Conservation (phyloP, 2,329 filamentous ascomycete genomes). For the Paraphaeosphaeria sporulosa region DNA sequence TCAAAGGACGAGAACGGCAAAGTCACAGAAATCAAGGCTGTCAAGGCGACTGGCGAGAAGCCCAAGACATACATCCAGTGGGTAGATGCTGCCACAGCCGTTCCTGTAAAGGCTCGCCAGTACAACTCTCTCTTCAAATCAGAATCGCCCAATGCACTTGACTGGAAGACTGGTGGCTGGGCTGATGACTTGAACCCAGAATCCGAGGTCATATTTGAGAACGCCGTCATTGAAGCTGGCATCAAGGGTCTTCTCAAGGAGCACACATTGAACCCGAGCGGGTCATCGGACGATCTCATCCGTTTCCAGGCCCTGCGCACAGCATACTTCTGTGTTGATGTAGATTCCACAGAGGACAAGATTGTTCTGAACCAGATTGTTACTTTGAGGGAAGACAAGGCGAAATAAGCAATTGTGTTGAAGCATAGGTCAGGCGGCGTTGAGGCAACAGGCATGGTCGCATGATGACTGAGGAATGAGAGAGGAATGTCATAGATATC, state of each 20-base stretch:
- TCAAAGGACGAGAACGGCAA: slow-evolving; percentile 70
- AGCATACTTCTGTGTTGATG: slow-evolving; percentile 85
- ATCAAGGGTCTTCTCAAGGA: slow-evolving; percentile 80
- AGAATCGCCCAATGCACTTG: slow-evolving; percentile 77
- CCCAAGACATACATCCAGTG: slow-evolving; percentile 81
- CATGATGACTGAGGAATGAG: neutral
- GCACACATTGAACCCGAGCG: slow-evolving; percentile 41
- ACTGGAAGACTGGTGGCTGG: slow-evolving; percentile 76
- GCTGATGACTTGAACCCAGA: slow-evolving; percentile 84
- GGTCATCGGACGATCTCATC: slow-evolving; percentile 59
- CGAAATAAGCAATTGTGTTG: slow-evolving; percentile 25
- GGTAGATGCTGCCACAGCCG: slow-evolving; percentile 74
- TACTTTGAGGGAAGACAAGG: slow-evolving; percentile 80
- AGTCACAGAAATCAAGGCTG: slow-evolving; percentile 71
- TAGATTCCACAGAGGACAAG: slow-evolving; percentile 73
- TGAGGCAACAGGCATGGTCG: neutral
- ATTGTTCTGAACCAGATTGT: slow-evolving; percentile 92
- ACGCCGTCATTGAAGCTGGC: slow-evolving; percentile 83
- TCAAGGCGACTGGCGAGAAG: slow-evolving; percentile 75
- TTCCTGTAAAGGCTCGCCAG: slow-evolving; percentile 71
- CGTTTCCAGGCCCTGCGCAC: slow-evolving; percentile 92
- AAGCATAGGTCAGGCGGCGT: neutral
- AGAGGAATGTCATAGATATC: neutral
- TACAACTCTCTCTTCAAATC: slow-evolving; percentile 88
- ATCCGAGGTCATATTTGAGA: slow-evolving; percentile 78